Evolutionary conservation across 1,139 yeast genomes (phyloP).

Genomic region (Pichia sp.): DNA sequence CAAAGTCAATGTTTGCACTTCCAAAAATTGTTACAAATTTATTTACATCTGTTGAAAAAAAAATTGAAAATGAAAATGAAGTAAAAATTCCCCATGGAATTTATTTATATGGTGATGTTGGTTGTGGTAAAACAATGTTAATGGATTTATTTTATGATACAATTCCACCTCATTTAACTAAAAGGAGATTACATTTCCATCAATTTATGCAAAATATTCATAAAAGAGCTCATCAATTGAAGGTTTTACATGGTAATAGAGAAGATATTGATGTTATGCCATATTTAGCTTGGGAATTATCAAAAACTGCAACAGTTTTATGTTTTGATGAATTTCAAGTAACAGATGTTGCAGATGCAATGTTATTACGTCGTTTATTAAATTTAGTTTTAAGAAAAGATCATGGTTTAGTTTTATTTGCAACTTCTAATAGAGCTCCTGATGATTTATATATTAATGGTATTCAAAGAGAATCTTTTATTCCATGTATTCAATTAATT

Average conservation of each 20-base stretch:
- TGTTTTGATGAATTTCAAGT: slow-evolving; percentile 97
- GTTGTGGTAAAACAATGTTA: slow-evolving; percentile 97
- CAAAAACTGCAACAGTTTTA: slow-evolving; percentile 65
- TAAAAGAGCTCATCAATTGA: slow-evolving; percentile 75
- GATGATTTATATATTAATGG: slow-evolving; percentile 91
- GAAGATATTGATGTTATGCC: slow-evolving; percentile 80
- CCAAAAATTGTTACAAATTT: slow-evolving; percentile 30
- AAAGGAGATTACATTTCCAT: slow-evolving; percentile 84
- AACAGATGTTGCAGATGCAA: slow-evolving; percentile 97
- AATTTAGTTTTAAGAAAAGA: slow-evolving; percentile 55
- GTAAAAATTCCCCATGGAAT: slow-evolving; percentile 59
- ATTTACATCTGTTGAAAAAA: slow-evolving; percentile 19
- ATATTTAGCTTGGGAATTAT: slow-evolving; percentile 74
- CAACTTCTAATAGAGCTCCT: slow-evolving; percentile 93
- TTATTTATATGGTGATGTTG: slow-evolving; percentile 93
- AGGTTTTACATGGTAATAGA: slow-evolving; percentile 48
- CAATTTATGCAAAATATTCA: slow-evolving; percentile 95
- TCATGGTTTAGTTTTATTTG: slow-evolving; percentile 81
- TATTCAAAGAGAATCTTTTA: slow-evolving; percentile 81
- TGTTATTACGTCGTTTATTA: slow-evolving; percentile 76
- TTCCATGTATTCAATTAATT: slow-evolving; percentile 83
- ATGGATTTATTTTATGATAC: slow-evolving; percentile 92
- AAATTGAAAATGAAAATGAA: slow-evolving; percentile 9
- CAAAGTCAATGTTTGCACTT: slow-evolving; percentile 3
- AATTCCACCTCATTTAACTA: slow-evolving; percentile 68